Percentiles rank a stretch among this genome's conserved stretches.
Evolutionary conservation across 106 monocot species (phyloP).

Genomic region (Xerophyta viscosa): DNA sequence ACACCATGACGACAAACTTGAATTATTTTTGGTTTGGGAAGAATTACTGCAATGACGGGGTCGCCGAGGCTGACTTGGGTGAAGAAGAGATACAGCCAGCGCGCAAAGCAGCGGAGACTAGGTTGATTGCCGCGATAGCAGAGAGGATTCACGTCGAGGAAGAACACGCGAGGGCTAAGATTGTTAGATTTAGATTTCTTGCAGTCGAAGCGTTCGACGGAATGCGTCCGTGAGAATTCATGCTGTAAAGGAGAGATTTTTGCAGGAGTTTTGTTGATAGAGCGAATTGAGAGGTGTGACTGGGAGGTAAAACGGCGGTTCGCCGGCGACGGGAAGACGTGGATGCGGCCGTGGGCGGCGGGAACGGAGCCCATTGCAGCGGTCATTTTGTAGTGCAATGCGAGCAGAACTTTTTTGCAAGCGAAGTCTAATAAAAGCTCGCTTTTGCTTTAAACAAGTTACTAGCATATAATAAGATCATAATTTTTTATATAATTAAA

Average conservation of each 20-base stretch:
- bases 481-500: no score
- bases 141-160: conserved; percentile 84
- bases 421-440: no score
- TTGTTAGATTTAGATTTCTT: conserved; percentile 3
- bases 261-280: no score
- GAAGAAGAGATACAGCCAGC: conserved; percentile 83
- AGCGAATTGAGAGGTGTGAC: not conserved
- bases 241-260: no score
- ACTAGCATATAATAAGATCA: no score
- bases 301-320: no score
- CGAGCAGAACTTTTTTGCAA: no score
- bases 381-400: no score
- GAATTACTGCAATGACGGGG: conserved; percentile 76
- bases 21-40: not conserved
- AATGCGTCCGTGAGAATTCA: conserved; percentile 8
- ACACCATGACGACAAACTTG: not conserved
- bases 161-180: conserved; percentile 31
- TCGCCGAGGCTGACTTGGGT: conserved; percentile 52
- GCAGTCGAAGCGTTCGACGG: conserved; percentile 20
- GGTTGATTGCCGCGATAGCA: conserved; percentile 62
- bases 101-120: conserved; percentile 57
- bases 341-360: no score
- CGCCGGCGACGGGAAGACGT: no score
- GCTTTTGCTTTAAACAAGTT: no score
- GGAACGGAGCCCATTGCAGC: no score